A percentile compares a stretch with the other conserved stretches of the same genome.
These are phyloP conservation scores for Chalciporus sp. DNA, from an alignment of 1,284 basidiomycete genomes.

Conservation along the genomic window DNA sequence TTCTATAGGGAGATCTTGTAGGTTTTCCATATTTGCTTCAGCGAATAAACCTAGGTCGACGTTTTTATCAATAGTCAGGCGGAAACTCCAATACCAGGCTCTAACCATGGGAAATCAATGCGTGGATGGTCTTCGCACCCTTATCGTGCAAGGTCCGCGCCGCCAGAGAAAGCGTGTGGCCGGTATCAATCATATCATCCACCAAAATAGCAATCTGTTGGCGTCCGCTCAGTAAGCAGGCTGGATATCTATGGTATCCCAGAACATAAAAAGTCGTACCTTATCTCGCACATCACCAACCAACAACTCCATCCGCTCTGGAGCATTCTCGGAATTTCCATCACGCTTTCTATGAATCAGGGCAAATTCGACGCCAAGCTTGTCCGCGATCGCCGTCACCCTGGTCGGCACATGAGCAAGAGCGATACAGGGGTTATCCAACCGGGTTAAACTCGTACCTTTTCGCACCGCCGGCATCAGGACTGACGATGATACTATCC, in stretches of 20 bases:
- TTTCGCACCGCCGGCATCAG: slow-evolving; percentile 98
- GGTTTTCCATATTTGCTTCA: slow-evolving; percentile 77
- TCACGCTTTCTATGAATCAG: slow-evolving; percentile 93
- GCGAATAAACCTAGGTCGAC: slow-evolving; percentile 75
- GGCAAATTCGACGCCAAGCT: slow-evolving; percentile 94
- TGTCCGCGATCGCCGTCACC: slow-evolving; percentile 93
- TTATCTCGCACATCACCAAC: slow-evolving; percentile 97
- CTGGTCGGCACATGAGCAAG: slow-evolving; percentile 43
- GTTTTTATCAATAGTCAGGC: slow-evolving; percentile 3
- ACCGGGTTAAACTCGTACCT: slow-evolving; percentile 56
- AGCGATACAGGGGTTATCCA: neutral
- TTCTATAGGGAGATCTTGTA: slow-evolving; percentile 82
- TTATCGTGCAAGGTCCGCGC: slow-evolving; percentile 85
- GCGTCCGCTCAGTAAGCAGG: slow-evolving; percentile 8
- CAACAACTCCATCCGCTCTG: slow-evolving; percentile 89
- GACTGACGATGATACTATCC: slow-evolving; percentile 92
- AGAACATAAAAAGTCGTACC: slow-evolving; percentile 42
- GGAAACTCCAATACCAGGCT: slow-evolving; percentile 8
- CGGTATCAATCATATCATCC: slow-evolving; percentile 99
- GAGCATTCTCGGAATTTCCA: slow-evolving; percentile 54
- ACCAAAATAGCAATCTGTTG: slow-evolving; percentile 86
- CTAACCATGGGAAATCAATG: slow-evolving; percentile 90
- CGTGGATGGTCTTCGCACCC: slow-evolving; percentile 88
- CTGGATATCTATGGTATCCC: neutral
- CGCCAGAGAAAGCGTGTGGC: slow-evolving; percentile 85